phyloP scores from a whole-genome alignment of 306 rosid species.

The Trichosanthes cucumerina region DNA sequence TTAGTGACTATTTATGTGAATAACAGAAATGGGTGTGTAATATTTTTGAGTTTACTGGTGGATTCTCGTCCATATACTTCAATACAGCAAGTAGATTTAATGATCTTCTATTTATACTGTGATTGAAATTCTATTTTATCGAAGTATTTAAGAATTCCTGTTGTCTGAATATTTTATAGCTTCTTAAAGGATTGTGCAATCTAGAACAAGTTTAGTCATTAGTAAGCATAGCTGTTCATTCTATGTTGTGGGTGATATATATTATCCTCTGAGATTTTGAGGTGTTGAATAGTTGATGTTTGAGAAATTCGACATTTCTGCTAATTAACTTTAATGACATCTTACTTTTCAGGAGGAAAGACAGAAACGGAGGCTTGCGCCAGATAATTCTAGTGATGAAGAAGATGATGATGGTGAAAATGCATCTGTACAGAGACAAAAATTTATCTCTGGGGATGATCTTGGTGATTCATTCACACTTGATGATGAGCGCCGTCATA shows the following conservation, averaged over 20 bases:
- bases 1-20: background rate
- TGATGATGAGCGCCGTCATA: constrained; percentile 38
- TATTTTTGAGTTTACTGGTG: background rate
- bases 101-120: background rate
- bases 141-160: background rate
- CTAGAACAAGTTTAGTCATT: background rate
- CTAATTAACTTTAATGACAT: background rate
- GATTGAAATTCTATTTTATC: background rate
- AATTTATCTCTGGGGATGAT: constrained; percentile 78
- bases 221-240: background rate
- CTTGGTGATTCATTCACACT: constrained; percentile 80
- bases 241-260: background rate
- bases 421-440: constrained; percentile 34
- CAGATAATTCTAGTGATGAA: constrained; percentile 65
- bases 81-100: background rate
- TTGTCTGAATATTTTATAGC: background rate
- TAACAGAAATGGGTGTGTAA: background rate
- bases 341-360: constrained; percentile 59
- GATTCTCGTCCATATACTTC: background rate
- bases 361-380: constrained; percentile 69
- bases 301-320: background rate
- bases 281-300: background rate
- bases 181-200: background rate
- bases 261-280: background rate
- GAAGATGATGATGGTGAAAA: constrained; percentile 47